Evolutionary conservation across 805 yeast species (phyloP).

Genomic region (Limtongia smithiae): DNA sequence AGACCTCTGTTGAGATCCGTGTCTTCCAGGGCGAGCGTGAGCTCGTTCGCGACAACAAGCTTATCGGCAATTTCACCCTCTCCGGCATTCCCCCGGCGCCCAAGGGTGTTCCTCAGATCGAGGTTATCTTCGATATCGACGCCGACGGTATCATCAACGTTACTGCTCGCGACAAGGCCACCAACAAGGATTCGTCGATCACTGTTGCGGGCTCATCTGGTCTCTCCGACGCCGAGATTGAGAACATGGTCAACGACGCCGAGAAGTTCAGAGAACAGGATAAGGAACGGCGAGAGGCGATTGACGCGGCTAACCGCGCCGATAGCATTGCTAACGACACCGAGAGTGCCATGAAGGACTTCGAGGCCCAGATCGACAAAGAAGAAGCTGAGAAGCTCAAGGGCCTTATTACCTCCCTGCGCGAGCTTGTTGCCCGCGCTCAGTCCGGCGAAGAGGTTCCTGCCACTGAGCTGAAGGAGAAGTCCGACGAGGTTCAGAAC

Average conservation of each 20-base stretch:
- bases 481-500: constrained; percentile 79
- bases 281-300: constrained; percentile 77
- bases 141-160: constrained; percentile 98
- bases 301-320: constrained; percentile 82
- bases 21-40: constrained; percentile 99
- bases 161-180: constrained; percentile 87
- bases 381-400: constrained; percentile 53
- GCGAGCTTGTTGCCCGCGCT: constrained; percentile 72
- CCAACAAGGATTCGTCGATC: constrained; percentile 90
- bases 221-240: constrained; percentile 83
- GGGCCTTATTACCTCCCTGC: constrained; percentile 57
- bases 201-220: constrained; percentile 97
- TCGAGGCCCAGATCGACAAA: constrained; percentile 61
- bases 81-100: constrained; percentile 95
- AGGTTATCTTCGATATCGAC: constrained; percentile 92
- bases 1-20: constrained; percentile 94
- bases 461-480: constrained; percentile 63
- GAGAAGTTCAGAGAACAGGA: constrained; percentile 85
- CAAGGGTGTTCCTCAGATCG: constrained; percentile 91
- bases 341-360: constrained; percentile 77
- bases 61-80: constrained; percentile 93
- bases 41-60: constrained; percentile 94
- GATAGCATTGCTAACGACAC: constrained; percentile 83
- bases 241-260: constrained; percentile 86
- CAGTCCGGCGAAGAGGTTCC: constrained; percentile 64